Percentiles rank a stretch among this genome's conserved stretches.
phyloP scores from a whole-genome alignment of 805 yeast species.

The Saturnispora zaruensis region DNA sequence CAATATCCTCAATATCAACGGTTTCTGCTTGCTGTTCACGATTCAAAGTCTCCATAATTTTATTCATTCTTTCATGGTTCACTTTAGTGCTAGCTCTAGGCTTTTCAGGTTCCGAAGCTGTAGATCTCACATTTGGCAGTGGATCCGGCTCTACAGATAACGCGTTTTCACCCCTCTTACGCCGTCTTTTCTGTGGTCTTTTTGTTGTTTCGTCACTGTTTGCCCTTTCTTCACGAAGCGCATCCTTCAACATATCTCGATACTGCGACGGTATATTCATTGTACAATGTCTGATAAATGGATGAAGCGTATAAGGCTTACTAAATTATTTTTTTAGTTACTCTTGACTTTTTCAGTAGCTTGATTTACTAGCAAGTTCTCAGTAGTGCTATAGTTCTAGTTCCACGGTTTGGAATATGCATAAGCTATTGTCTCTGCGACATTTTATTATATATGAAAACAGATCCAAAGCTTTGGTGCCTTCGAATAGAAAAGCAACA shows the following conservation, averaged over 20 bases:
- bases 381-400: not conserved
- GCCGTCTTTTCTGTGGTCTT: constrained; percentile 8
- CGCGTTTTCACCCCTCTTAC: not conserved
- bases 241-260: constrained; percentile 2
- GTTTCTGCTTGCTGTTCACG: not conserved
- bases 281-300: not conserved
- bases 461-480: not conserved
- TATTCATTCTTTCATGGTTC: not conserved
- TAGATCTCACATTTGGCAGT: not conserved
- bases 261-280: constrained; percentile 8
- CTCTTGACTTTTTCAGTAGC: not conserved
- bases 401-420: not conserved
- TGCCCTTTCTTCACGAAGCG: not conserved
- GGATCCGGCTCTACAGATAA: not conserved
- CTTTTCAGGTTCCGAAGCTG: not conserved
- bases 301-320: not conserved
- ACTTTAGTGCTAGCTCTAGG: not conserved
- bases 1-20: not conserved
- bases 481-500: not conserved
- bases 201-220: not conserved
- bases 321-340: not conserved
- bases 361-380: no score
- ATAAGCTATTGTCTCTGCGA: not conserved
- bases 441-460: not conserved
- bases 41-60: not conserved